phyloP scores from a whole-genome alignment of 441 rosid species.

The Mallotus repandus region DNA sequence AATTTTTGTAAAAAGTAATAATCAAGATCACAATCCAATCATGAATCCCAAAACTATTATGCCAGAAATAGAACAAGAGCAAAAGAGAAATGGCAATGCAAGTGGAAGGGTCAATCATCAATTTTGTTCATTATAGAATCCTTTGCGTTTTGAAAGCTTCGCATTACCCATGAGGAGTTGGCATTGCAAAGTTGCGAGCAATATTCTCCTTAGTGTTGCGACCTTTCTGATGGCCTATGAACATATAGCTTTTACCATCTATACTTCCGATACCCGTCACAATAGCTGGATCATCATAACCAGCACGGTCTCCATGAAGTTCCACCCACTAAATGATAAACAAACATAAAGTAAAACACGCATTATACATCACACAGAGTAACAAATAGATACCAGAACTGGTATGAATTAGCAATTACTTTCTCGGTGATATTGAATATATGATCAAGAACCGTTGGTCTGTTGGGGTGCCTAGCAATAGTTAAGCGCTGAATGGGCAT shows the following conservation, averaged over 20 bases:
- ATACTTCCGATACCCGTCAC: slow-evolving; percentile 88
- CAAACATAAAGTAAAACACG: background rate
- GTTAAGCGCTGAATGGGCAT: slow-evolving; percentile 86
- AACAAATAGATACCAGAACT: background rate
- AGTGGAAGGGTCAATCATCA: background rate
- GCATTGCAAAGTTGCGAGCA: slow-evolving; percentile 89
- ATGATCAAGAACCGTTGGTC: slow-evolving; percentile 95
- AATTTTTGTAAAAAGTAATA: background rate
- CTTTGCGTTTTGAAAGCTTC: background rate
- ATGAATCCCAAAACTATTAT: background rate
- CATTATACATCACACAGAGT: no score
- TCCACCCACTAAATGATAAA: slow-evolving; percentile 62
- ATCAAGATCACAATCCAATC: background rate
- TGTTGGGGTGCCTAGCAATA: slow-evolving; percentile 91
- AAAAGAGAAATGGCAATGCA: background rate
- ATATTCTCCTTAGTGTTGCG: slow-evolving; percentile 91
- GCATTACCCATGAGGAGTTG: slow-evolving; percentile 65
- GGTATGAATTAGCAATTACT: slow-evolving; percentile 27
- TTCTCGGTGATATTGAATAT: slow-evolving; percentile 78
- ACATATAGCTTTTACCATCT: slow-evolving; percentile 79
- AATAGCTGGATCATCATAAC: slow-evolving; percentile 93
- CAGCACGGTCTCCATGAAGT: slow-evolving; percentile 94
- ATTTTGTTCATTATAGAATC: background rate
- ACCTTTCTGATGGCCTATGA: slow-evolving; percentile 94
- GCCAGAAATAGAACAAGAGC: background rate